Evolutionary conservation across 805 yeast genomes (phyloP), one percentile per base, ranked within the genome.

Genomic region (Candida ortonii): DNA sequence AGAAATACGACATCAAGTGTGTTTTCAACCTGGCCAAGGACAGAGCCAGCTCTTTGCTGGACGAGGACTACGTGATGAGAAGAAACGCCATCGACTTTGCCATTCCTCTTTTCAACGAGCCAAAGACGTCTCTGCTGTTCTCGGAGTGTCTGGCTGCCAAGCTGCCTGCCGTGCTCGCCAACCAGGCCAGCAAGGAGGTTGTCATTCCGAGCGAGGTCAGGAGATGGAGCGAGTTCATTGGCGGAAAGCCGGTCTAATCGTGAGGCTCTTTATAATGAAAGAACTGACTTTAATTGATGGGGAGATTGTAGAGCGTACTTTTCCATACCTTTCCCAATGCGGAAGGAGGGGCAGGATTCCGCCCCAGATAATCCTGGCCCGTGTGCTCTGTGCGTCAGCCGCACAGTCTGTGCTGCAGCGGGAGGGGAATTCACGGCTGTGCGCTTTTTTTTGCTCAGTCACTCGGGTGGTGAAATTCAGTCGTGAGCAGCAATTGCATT

Each of bases 51-150:
- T 67, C 74, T 46, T 71, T 86, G 46, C 63, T 76, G 46, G 97
- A 93, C 57, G 82, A 84, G 63, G 97, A 93, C 65, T 93, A 93
- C 63, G 81, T 90, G 39, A 93, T 93, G 98, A 83, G 99, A 72
- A 83, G 99, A 71, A 93, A 93, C 62, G 97, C 99, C 30, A 94
- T 93, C 67, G 99, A 93, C 63, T 93, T 93, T 61, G 97, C 85
- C 41, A 82, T 90, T 55, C 96, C 98, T 26, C 71, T 93, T 58
- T 90, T 93, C 71, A 93, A 90, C 59, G 99, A 93, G 69, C 96
- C 97, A 46, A 80, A 87, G 59, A 94, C 98, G 15, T 83, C 96
- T 2, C 58, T 80, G 52, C 67, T 93, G 50, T 93, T 93, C 63
- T 88, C 97, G 15, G 68, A 78, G 56, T 85, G 95, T 46, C 70